A percentile compares a stretch with the other conserved stretches of the same genome.
These are phyloP conservation scores for Petasospora fabianii DNA, from an alignment of 1,139 yeast genomes.

Conservation along the genomic window DNA sequence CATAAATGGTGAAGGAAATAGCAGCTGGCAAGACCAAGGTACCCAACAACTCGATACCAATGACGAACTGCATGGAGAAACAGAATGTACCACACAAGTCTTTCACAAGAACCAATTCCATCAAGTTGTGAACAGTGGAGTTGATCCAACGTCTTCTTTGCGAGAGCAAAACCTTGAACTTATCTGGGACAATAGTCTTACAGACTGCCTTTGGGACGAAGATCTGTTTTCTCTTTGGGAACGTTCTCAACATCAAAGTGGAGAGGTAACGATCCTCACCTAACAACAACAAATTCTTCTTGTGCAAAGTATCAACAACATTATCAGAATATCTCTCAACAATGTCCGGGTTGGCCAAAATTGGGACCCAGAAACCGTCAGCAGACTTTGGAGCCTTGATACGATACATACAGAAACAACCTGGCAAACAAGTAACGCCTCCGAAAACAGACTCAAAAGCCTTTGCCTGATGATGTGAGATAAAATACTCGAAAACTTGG, in stretches of 20 bases:
- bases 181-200: conserved; percentile 87
- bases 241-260: conserved; percentile 85
- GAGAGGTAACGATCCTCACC: conserved; percentile 94
- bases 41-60: conserved; percentile 82
- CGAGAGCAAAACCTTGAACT: conserved; percentile 75
- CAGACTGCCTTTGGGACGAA: conserved; percentile 95
- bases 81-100: conserved; percentile 97
- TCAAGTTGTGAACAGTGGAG: conserved; percentile 91
- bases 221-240: conserved; percentile 90
- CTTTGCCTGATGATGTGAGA: conserved; percentile 94
- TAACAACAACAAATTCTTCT: conserved; percentile 78
- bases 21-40: conserved; percentile 93
- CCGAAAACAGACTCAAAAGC: conserved; percentile 97
- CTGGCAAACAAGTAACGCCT: conserved; percentile 96
- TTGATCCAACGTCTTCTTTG: conserved; percentile 99
- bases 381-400: conserved; percentile 89
- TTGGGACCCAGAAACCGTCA: conserved; percentile 95
- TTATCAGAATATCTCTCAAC: conserved; percentile 94
- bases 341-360: conserved; percentile 91
- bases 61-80: conserved; percentile 94
- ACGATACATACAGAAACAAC: conserved; percentile 95
- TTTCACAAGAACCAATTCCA: conserved; percentile 84
- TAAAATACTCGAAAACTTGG: conserved; percentile 93
- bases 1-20: conserved; percentile 80
- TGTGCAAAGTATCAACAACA: conserved; percentile 81